Percentiles rank a stretch among this genome's conserved stretches.
phyloP scores from a whole-genome alignment of 441 rosid genomes.

The Hura crepitans region DNA sequence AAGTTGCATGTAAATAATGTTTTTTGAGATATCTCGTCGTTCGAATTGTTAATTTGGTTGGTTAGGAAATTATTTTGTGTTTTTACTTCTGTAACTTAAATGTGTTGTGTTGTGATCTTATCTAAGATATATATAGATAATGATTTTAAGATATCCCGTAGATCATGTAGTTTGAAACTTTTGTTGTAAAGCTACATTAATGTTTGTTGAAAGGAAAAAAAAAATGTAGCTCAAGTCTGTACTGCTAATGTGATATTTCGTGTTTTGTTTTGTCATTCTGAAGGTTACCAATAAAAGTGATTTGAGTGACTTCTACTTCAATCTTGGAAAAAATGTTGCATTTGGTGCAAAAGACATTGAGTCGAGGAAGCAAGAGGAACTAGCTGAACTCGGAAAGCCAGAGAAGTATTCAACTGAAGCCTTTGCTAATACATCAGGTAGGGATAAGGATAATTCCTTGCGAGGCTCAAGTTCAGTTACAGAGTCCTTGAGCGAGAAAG shows the following conservation, averaged over 20 bases:
- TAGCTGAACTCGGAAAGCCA: conserved; percentile 35
- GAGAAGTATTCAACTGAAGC: conserved; percentile 24
- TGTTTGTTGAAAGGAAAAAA: neutral
- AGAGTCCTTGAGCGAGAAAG: conserved; percentile 27
- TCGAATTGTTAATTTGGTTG: neutral
- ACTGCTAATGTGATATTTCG: neutral
- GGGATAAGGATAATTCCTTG: conserved; percentile 23
- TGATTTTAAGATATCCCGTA: neutral
- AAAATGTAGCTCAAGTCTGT: neutral
- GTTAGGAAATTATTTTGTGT: neutral
- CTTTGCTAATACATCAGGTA: conserved; percentile 21
- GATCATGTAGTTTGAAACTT: neutral
- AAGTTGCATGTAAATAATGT: neutral
- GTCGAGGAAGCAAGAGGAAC: conserved; percentile 43
- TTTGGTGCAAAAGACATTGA: conserved; percentile 51
- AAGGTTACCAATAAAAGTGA: conserved; percentile 90
- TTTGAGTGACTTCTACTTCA: conserved; percentile 79
- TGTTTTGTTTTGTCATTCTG: conserved; percentile 3
- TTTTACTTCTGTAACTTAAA: neutral
- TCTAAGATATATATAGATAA: neutral
- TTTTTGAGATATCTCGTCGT: neutral
- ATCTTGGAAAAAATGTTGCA: conserved; percentile 75
- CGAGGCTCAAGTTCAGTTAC: conserved; percentile 19
- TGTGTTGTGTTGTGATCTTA: neutral
- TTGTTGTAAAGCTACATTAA: neutral